Conservation (phyloP, 768 basidiomycete species). For the Daedalea quercina region DNA sequence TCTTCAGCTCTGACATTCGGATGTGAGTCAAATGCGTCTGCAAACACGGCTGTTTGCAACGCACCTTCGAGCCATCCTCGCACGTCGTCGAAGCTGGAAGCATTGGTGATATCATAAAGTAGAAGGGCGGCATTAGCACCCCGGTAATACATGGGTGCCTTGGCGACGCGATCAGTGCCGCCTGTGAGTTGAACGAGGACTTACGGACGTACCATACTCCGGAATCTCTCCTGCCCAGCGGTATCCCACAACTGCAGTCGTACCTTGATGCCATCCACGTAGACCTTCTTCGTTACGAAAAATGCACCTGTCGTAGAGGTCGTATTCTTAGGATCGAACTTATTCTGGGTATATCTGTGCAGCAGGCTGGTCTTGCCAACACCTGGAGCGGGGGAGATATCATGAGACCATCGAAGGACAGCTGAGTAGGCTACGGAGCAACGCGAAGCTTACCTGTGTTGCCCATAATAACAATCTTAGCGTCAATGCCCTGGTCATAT, state of each 20-base stretch:
- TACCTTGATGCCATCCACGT: slow-evolving; percentile 79
- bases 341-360: slow-evolving; percentile 85
- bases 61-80: slow-evolving; percentile 86
- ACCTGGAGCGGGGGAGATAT: slow-evolving; percentile 35
- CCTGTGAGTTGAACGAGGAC: not conserved
- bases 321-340: slow-evolving; percentile 82
- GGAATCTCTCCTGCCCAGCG: slow-evolving; percentile 89
- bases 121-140: slow-evolving; percentile 92
- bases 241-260: slow-evolving; percentile 90
- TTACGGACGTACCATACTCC: slow-evolving; percentile 64
- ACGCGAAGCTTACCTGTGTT: slow-evolving; percentile 45
- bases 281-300: slow-evolving; percentile 90
- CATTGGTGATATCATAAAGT: slow-evolving; percentile 93
- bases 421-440: slow-evolving; percentile 3
- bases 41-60: not conserved
- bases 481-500: slow-evolving; percentile 83
- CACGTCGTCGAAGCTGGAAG: slow-evolving; percentile 82
- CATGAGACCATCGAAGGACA: slow-evolving; percentile 7
- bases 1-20: slow-evolving; percentile 75
- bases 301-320: slow-evolving; percentile 90
- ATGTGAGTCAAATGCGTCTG: not conserved
- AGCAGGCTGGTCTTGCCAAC: slow-evolving; percentile 92
- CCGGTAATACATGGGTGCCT: slow-evolving; percentile 97
- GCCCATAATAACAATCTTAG: slow-evolving; percentile 95
- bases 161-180: slow-evolving; percentile 6